Evolutionary conservation across 768 basidiomycete species (phyloP).

Genomic region (Cystofilobasidium bisporidii): DNA sequence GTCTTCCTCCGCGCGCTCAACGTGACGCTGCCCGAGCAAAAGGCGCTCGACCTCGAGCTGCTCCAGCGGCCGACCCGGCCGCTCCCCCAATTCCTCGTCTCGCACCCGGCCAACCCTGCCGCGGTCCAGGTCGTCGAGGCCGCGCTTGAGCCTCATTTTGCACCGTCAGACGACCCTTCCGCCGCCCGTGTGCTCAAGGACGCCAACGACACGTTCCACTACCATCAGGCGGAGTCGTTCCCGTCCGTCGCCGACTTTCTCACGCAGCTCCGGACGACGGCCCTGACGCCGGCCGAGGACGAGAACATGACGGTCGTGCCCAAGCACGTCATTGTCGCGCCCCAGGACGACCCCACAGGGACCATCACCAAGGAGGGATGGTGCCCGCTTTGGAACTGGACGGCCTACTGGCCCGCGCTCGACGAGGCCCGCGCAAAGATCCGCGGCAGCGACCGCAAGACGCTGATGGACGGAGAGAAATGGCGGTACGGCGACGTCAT

Average conservation of each 20-base stretch:
- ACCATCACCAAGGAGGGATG: conserved; percentile 36
- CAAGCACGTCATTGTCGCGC: conserved; percentile 29
- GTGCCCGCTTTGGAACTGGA: conserved; percentile 66
- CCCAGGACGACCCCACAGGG: conserved; percentile 28
- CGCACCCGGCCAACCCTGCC: conserved; percentile 43
- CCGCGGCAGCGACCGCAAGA: neutral
- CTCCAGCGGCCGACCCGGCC: conserved; percentile 41
- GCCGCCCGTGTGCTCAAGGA: conserved; percentile 50
- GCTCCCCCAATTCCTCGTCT: conserved; percentile 56
- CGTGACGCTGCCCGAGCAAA: conserved; percentile 1
- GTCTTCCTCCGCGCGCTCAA: neutral
- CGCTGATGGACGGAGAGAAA: neutral
- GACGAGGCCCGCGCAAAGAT: conserved; percentile 15
- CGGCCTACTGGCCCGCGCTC: conserved; percentile 53
- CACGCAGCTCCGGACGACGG: conserved; percentile 1
- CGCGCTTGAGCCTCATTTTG: conserved; percentile 36
- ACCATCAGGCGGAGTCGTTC: conserved; percentile 8
- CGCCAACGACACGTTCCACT: conserved; percentile 50
- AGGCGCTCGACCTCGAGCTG: conserved; percentile 30
- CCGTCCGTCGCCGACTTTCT: conserved; percentile 12
- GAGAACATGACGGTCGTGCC: neutral
- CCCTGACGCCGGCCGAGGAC: conserved; percentile 25
- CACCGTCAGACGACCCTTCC: conserved; percentile 24
- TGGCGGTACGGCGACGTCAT: conserved; percentile 62
- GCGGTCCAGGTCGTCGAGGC: conserved; percentile 40